Percentiles rank a stretch among this genome's conserved stretches.
Evolutionary conservation across 2,329 filamentous ascomycete species (phyloP).

Genomic region (Xylaria sp.): DNA sequence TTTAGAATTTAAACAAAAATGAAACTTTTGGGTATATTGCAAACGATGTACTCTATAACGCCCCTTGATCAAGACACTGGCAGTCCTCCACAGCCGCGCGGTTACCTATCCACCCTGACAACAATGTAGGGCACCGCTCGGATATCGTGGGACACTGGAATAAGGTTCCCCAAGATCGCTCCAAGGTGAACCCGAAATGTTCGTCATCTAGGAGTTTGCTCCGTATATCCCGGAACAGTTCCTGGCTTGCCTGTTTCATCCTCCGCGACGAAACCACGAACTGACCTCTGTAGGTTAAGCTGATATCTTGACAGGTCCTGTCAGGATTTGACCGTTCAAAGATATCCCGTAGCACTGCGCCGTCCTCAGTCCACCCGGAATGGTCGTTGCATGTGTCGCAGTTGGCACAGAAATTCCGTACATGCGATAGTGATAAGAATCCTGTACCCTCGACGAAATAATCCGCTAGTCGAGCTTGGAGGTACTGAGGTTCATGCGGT

Average conservation of each 20-base stretch:
- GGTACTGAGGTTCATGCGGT: conserved; percentile 37
- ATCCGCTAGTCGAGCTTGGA: conserved; percentile 38
- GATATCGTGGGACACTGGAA: conserved; percentile 40
- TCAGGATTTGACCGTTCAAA: conserved; percentile 32
- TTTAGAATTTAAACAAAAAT: conserved; percentile 11
- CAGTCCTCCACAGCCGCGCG: conserved; percentile 36
- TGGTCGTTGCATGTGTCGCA: conserved; percentile 40
- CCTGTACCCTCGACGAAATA: conserved; percentile 38
- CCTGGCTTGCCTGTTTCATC: conserved; percentile 36
- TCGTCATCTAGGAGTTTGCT: conserved; percentile 26
- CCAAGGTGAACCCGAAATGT: conserved; percentile 36
- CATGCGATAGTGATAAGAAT: conserved; percentile 37
- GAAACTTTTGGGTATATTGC: conserved; percentile 25
- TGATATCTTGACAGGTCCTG: conserved; percentile 36
- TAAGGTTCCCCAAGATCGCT: conserved; percentile 37
- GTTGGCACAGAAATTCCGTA: conserved; percentile 38
- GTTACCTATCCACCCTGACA: conserved; percentile 40
- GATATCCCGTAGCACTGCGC: conserved; percentile 32
- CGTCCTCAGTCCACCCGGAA: conserved; percentile 36
- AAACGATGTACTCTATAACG: conserved; percentile 24
- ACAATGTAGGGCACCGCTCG: conserved; percentile 38
- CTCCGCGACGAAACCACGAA: conserved; percentile 39
- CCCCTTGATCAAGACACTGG: conserved; percentile 36
- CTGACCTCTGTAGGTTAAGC: conserved; percentile 38
- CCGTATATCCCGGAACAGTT: conserved; percentile 33